These are phyloP conservation scores for Talaromyces piceae DNA, from an alignment of 2,329 filamentous ascomycete species.

Conservation along the genomic window DNA sequence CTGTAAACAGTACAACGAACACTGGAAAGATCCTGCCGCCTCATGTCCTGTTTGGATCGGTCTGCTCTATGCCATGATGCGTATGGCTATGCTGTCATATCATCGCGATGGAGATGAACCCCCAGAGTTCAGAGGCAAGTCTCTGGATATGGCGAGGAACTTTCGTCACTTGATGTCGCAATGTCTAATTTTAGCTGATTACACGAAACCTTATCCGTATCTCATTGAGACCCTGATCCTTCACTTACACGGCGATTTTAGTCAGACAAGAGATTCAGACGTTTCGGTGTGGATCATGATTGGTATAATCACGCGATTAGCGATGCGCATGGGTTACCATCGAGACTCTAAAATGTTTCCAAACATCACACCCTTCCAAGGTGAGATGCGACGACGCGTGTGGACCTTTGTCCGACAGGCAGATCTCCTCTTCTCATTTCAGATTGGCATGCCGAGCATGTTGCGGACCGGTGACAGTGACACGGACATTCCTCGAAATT, in stretches of 20 bases:
- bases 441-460: constrained; percentile 61
- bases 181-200: constrained; percentile 56
- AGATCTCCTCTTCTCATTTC: constrained; percentile 59
- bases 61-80: constrained; percentile 58
- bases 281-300: constrained; percentile 53
- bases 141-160: constrained; percentile 38
- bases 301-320: constrained; percentile 53
- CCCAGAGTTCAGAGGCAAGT: constrained; percentile 53
- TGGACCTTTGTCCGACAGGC: constrained; percentile 49
- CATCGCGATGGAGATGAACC: constrained; percentile 55
- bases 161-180: constrained; percentile 53
- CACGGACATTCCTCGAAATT: constrained; percentile 53
- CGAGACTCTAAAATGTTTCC: constrained; percentile 54
- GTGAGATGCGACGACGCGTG: constrained; percentile 48
- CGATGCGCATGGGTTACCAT: constrained; percentile 61
- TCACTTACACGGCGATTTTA: constrained; percentile 56
- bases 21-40: constrained; percentile 53
- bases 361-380: constrained; percentile 53
- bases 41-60: constrained; percentile 55
- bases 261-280: constrained; percentile 52
- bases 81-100: constrained; percentile 57
- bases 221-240: constrained; percentile 56
- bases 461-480: constrained; percentile 57
- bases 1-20: constrained; percentile 48
- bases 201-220: constrained; percentile 53